Percentiles rank a stretch among this genome's conserved stretches.
Conservation (phyloP, 768 basidiomycete species). For the Phylloporus sp. region DNA sequence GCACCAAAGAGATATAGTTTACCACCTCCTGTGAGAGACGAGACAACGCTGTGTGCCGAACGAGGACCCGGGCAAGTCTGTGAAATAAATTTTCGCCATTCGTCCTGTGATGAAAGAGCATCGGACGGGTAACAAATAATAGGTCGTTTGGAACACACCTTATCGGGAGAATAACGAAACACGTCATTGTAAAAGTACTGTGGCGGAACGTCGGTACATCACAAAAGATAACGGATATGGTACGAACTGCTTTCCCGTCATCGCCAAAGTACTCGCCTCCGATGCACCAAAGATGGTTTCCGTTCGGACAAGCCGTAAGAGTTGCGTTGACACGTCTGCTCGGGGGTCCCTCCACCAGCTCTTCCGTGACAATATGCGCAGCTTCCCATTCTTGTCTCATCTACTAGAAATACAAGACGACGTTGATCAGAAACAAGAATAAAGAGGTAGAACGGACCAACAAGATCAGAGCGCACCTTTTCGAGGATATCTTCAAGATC, state of each 20-base stretch:
- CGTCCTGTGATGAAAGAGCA: slow-evolving; percentile 46
- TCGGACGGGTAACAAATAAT: not conserved
- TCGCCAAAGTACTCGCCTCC: slow-evolving; percentile 88
- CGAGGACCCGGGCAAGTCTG: slow-evolving; percentile 84
- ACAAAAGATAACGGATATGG: fast-evolving
- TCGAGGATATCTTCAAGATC: slow-evolving; percentile 85
- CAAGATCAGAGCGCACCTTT: slow-evolving; percentile 43
- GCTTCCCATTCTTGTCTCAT: slow-evolving; percentile 82
- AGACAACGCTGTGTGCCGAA: slow-evolving; percentile 80
- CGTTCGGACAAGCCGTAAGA: slow-evolving; percentile 72
- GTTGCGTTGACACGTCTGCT: slow-evolving; percentile 82
- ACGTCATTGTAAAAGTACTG: slow-evolving; percentile 85
- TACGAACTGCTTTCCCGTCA: slow-evolving; percentile 70
- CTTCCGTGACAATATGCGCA: slow-evolving; percentile 79
- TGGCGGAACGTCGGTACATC: not conserved
- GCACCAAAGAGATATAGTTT: slow-evolving; percentile 80
- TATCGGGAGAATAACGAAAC: slow-evolving; percentile 82
- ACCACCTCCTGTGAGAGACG: slow-evolving; percentile 73
- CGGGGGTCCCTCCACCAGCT: slow-evolving; percentile 78
- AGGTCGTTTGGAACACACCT: slow-evolving; percentile 36
- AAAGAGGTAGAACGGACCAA: not conserved
- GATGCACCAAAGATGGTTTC: slow-evolving; percentile 79
- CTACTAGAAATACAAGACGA: slow-evolving; percentile 41
- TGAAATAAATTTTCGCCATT: slow-evolving; percentile 85
- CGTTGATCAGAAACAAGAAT: not conserved